These are phyloP conservation scores for Quambalaria eucalypti DNA, from an alignment of 1,284 basidiomycete species.

Conservation along the genomic window DNA sequence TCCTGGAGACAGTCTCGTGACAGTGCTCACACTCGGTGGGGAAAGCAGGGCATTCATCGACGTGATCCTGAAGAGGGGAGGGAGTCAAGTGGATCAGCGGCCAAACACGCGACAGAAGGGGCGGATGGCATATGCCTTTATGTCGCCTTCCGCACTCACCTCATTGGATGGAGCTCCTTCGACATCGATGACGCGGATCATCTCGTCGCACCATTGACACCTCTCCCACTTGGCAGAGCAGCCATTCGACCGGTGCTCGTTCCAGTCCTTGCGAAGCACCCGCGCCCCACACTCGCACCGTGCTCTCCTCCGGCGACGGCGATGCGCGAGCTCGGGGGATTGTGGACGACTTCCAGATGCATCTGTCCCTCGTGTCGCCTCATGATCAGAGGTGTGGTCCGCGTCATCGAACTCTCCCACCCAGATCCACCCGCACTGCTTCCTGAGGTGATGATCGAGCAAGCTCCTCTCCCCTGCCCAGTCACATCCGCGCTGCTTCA, in stretches of 20 bases:
- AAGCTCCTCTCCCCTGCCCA: constrained; percentile 21
- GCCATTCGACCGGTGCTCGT: constrained; percentile 5
- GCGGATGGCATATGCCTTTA: not conserved
- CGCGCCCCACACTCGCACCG: constrained; percentile 23
- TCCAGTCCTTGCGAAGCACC: constrained; percentile 32
- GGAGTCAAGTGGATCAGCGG: no score
- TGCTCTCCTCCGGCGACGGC: not conserved
- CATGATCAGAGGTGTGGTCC: constrained; percentile 13
- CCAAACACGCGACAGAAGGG: no score
- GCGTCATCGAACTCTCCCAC: constrained; percentile 20
- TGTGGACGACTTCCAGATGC: no score
- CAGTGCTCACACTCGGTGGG: constrained; percentile 6
- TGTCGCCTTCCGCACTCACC: not conserved
- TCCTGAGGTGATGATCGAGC: constrained; percentile 13
- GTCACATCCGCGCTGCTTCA: constrained; percentile 20
- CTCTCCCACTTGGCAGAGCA: not conserved
- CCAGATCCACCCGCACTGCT: constrained; percentile 11
- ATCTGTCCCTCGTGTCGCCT: no score
- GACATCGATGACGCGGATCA: no score
- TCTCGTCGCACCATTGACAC: not conserved
- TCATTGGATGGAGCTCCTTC: no score
- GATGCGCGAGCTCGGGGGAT: no score
- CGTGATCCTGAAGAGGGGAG: no score
- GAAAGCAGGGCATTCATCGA: not conserved
- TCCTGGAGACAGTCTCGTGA: not conserved